Evolutionary conservation across 2,329 filamentous ascomycete genomes (phyloP).

Genomic region (Dothistroma pini): DNA sequence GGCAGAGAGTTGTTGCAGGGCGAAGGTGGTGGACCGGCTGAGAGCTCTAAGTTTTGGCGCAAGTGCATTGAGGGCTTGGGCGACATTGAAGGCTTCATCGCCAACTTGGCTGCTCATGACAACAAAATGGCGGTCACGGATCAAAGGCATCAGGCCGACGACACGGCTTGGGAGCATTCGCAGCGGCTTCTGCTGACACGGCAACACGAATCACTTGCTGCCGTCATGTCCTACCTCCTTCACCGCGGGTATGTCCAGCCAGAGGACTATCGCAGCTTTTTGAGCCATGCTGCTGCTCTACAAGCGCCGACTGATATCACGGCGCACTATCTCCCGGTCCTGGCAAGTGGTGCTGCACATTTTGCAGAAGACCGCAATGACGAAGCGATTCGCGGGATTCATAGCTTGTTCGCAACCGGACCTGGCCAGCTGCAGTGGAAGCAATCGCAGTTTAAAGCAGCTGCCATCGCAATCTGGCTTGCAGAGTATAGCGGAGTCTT

Average conservation of each 20-base stretch:
- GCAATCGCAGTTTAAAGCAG: slow-evolving; percentile 71
- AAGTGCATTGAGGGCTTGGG: slow-evolving; percentile 74
- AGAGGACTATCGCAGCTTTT: slow-evolving; percentile 69
- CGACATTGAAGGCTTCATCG: slow-evolving; percentile 72
- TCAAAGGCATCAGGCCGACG: slow-evolving; percentile 59
- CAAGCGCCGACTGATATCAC: slow-evolving; percentile 72
- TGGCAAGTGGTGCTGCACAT: slow-evolving; percentile 71
- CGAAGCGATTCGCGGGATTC: slow-evolving; percentile 67
- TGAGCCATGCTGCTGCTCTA: slow-evolving; percentile 63
- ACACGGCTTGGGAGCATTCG: slow-evolving; percentile 73
- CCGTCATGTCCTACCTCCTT: slow-evolving; percentile 75
- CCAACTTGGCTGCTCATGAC: slow-evolving; percentile 69
- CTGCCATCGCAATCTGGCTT: slow-evolving; percentile 80
- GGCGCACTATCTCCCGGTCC: slow-evolving; percentile 78
- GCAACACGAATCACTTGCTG: slow-evolving; percentile 83
- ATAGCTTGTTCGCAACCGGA: slow-evolving; percentile 63
- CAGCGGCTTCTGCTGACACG: slow-evolving; percentile 75
- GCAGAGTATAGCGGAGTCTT: slow-evolving; percentile 88
- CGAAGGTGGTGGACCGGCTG: slow-evolving; percentile 46
- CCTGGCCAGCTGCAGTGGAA: slow-evolving; percentile 68
- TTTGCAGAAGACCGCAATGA: slow-evolving; percentile 69
- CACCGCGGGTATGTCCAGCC: slow-evolving; percentile 68
- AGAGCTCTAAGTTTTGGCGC: slow-evolving; percentile 62
- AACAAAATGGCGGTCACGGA: slow-evolving; percentile 73
- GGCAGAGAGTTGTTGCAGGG: slow-evolving; percentile 55